Percentiles rank a stretch among this genome's conserved stretches.
phyloP scores from a whole-genome alignment of 2,329 filamentous ascomycete species.

The Aphanocladium album region DNA sequence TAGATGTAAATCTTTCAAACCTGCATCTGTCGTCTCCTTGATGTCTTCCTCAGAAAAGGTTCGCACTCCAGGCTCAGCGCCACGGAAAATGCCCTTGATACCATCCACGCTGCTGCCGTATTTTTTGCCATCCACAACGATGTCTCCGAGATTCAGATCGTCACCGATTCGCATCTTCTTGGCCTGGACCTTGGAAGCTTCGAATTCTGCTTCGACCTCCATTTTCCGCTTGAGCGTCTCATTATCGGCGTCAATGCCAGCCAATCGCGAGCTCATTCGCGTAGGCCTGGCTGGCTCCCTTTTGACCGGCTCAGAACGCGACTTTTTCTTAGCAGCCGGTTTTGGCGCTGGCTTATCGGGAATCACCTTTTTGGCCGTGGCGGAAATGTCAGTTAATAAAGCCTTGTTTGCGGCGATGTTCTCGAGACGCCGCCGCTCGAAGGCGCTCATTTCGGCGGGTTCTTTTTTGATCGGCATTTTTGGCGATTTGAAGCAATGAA shows the following conservation, averaged over 20 bases:
- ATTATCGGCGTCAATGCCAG: slow-evolving; percentile 47
- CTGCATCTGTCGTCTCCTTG: slow-evolving; percentile 71
- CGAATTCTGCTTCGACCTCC: slow-evolving; percentile 43
- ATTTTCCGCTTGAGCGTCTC: slow-evolving; percentile 45
- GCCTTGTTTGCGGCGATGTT: slow-evolving; percentile 86
- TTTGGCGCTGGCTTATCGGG: slow-evolving; percentile 51
- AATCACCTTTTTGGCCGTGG: slow-evolving; percentile 63
- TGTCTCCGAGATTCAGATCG: slow-evolving; percentile 67
- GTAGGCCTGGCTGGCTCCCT: slow-evolving; percentile 45
- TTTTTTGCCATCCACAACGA: slow-evolving; percentile 73
- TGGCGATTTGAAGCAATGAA: neutral
- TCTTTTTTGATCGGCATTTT: slow-evolving; percentile 44
- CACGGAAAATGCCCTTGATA: slow-evolving; percentile 53
- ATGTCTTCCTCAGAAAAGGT: slow-evolving; percentile 86
- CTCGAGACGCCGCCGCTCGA: slow-evolving; percentile 76
- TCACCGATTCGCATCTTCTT: slow-evolving; percentile 54
- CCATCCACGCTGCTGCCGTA: slow-evolving; percentile 66
- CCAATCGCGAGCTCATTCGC: slow-evolving; percentile 54
- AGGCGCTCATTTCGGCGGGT: slow-evolving; percentile 62
- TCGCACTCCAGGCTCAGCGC: slow-evolving; percentile 71
- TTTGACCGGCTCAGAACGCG: slow-evolving; percentile 38
- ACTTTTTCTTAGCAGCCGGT: slow-evolving; percentile 30
- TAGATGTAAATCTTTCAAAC: slow-evolving; percentile 65
- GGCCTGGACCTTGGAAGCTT: slow-evolving; percentile 40
- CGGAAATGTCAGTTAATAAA: slow-evolving; percentile 70